These are phyloP conservation scores for Venturia carpophila DNA, from an alignment of 2,329 filamentous ascomycete genomes.

Conservation along the genomic window DNA sequence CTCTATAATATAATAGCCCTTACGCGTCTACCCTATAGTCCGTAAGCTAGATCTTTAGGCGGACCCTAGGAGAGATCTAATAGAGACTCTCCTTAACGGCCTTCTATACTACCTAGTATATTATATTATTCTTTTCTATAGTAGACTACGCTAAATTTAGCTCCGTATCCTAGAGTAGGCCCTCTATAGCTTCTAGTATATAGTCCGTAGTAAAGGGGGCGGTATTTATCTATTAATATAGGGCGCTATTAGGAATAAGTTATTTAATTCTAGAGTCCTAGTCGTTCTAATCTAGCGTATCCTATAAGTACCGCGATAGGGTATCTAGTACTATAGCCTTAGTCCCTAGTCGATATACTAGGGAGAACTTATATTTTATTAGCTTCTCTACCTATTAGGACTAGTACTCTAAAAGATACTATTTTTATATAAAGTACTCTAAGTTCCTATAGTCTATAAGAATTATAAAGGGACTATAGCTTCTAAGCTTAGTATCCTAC, in stretches of 20 bases:
- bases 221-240: neutral
- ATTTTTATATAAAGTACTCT: neutral
- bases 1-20: neutral
- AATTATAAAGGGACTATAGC: neutral
- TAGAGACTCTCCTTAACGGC: neutral
- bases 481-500: neutral
- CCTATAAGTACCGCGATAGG: no score
- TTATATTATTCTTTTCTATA: neutral
- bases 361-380: slow-evolving; percentile 1
- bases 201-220: neutral
- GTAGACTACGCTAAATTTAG: neutral
- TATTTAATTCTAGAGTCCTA: neutral
- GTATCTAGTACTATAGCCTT: no score
- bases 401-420: neutral
- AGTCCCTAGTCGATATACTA: no score
- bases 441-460: neutral
- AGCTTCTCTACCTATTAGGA: neutral
- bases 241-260: neutral
- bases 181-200: neutral
- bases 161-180: neutral
- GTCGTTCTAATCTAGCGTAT: no score
- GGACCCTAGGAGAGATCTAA: neutral
- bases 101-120: neutral
- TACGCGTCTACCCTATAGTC: neutral
- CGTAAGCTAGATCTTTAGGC: neutral